Evolutionary conservation across 1,139 yeast species (phyloP).

Genomic region (Kodamaea fungicola): DNA sequence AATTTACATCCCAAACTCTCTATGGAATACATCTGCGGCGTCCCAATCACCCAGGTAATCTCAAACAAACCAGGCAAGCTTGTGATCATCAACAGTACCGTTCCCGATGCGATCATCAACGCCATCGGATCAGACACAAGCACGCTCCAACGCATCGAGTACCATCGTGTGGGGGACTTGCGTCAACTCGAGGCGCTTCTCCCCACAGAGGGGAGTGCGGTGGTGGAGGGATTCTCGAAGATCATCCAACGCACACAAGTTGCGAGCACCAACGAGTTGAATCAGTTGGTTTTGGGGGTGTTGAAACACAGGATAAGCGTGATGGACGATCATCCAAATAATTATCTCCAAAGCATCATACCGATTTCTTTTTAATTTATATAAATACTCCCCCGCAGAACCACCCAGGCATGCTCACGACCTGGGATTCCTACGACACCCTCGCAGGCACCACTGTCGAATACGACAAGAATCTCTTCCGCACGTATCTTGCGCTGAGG

Average conservation of each 20-base stretch:
- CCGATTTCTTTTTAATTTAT: too few species aligned
- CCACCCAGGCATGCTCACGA: conserved; percentile 2
- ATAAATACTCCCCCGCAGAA: too few species aligned
- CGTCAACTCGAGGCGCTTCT: conserved; percentile 2
- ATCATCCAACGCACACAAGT: conserved; percentile 3
- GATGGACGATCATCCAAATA: conserved; percentile 3
- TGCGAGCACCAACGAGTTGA: conserved; percentile 4
- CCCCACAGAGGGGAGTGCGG: background rate
- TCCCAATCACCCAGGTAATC: background rate
- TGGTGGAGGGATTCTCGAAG: conserved; percentile 4
- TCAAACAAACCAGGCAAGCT: background rate
- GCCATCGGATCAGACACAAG: background rate
- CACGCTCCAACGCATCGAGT: conserved; percentile 5
- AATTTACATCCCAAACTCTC: too few species aligned
- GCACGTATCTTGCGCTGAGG: conserved; percentile 11
- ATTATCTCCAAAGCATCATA: conserved; percentile 1
- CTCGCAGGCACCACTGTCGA: conserved; percentile 6
- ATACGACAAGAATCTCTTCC: conserved; percentile 11
- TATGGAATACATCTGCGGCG: conserved; percentile 1
- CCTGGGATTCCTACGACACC: conserved; percentile 14
- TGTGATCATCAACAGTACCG: conserved; percentile 1
- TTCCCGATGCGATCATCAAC: conserved; percentile 2
- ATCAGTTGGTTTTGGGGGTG: conserved; percentile 4
- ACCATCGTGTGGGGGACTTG: conserved; percentile 6
- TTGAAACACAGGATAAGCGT: conserved; percentile 3